Evolutionary conservation across 1,284 basidiomycete genomes (phyloP), one percentile per base, ranked within the genome.

Genomic region (Sanghuangporus weigelae): DNA sequence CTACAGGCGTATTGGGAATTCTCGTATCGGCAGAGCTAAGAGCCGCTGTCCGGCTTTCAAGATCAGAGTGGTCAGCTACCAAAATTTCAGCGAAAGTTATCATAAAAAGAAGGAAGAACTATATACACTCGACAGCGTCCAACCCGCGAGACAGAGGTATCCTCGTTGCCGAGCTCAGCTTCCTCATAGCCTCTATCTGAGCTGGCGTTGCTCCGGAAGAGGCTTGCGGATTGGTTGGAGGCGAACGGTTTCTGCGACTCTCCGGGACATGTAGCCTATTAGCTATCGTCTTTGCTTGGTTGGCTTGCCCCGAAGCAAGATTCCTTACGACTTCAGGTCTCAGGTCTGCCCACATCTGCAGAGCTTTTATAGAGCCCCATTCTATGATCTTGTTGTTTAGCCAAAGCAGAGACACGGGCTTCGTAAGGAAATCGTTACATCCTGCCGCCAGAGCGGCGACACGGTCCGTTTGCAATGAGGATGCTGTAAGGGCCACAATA

Each of bases 371-470:
- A 0, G 89, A 91, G 0, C 90, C 96, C 97, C 97, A 99, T 75
- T 99, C 97, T 67, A 97, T 92, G 70, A 99, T 96, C 81, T 99
- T 99, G 79, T 90, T 93, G 74, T 98, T 95, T 59, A 99, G 80
- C 97, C 97, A 99, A 57, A 91, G 83, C 21, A 97, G 79, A 10
- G 92, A 94, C 36, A 99, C 96, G 0, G 97, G 97, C 72, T 99
- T 99, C 56, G 96, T 99, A 63, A 99, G 77, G 77, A 98, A 99
- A 75, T 99, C 97, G 71, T 99, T 99, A 77, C 97, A 99, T 2
- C 97, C 97, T 0, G 97, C 97, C 0, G 93, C 96, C 8, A 99
- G 84, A 16, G 97, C 97, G 23, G 90, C 90, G 42, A 98, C 94
- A 79, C 97, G 87, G 81, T 99, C 97, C 63, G 87, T 89, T 73